Percentiles rank a stretch among this genome's conserved stretches.
These are phyloP conservation scores for Zoysia matrella DNA, from an alignment of 202 grass and related monocot species.

Conservation along the genomic window DNA sequence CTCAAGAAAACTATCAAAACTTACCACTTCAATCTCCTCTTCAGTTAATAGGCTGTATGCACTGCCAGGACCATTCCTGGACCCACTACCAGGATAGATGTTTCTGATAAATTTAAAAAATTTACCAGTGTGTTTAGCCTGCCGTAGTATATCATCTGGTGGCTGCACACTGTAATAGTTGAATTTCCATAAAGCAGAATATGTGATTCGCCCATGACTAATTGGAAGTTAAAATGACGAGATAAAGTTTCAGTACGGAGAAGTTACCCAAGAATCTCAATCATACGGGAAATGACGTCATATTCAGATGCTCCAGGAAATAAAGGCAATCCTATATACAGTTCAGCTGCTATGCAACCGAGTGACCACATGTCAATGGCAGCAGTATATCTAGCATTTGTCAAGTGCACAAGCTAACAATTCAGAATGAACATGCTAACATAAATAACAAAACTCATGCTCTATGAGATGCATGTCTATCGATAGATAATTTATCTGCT, in stretches of 20 bases:
- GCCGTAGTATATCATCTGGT: slow-evolving; percentile 84
- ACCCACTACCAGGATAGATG: slow-evolving; percentile 59
- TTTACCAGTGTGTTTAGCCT: slow-evolving; percentile 75
- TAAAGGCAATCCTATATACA: slow-evolving; percentile 96
- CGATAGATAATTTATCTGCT: slow-evolving; percentile 27
- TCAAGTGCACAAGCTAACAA: slow-evolving; percentile 58
- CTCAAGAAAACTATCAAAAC: slow-evolving; percentile 46
- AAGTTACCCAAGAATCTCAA: slow-evolving; percentile 84
- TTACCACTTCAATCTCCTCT: slow-evolving; percentile 84
- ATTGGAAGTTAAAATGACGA: slow-evolving; percentile 33
- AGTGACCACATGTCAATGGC: slow-evolving; percentile 71
- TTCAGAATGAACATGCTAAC: slow-evolving; percentile 1
- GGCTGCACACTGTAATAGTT: slow-evolving; percentile 75
- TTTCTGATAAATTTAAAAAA: slow-evolving; percentile 87
- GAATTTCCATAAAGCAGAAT: slow-evolving; percentile 44
- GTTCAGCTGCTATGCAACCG: slow-evolving; percentile 45
- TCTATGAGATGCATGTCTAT: slow-evolving; percentile 31
- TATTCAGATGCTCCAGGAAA: slow-evolving; percentile 97
- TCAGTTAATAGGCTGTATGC: slow-evolving; percentile 85
- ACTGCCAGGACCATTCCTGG: slow-evolving; percentile 44
- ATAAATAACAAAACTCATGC: not conserved
- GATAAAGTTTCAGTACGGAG: slow-evolving; percentile 27
- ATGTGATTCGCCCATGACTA: slow-evolving; percentile 7
- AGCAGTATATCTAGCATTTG: slow-evolving; percentile 84
- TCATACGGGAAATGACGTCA: slow-evolving; percentile 90